These are phyloP conservation scores for Phialocephala subalpina DNA, from an alignment of 2,329 filamentous ascomycete genomes.

Conservation along the genomic window DNA sequence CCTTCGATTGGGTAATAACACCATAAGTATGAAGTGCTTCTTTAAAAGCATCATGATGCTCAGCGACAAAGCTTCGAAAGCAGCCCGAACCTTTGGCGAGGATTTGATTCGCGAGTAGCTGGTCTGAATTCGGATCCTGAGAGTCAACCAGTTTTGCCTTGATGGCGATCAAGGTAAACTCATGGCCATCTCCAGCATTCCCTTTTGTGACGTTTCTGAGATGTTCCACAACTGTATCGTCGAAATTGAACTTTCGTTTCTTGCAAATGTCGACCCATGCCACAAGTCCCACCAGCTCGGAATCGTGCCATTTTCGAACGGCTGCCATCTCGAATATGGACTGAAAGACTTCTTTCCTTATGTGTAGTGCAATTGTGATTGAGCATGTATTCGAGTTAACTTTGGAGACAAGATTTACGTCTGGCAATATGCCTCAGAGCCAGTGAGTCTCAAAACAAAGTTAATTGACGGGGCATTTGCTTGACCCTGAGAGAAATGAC, in stretches of 20 bases:
- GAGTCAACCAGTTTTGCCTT: background rate
- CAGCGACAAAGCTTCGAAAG: constrained; percentile 1
- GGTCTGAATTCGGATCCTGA: background rate
- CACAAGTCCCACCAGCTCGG: constrained; percentile 3
- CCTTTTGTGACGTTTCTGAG: background rate
- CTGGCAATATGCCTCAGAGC: too few relatives aligned
- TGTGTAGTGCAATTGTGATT: too few relatives aligned
- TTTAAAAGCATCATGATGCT: background rate
- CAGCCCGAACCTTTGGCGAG: background rate
- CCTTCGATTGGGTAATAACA: background rate
- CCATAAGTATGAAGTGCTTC: background rate
- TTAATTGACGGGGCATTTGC: background rate
- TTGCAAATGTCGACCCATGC: constrained; percentile 18
- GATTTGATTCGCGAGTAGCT: background rate
- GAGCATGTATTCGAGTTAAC: too few relatives aligned
- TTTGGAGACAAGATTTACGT: too few relatives aligned
- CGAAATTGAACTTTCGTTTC: constrained; percentile 1
- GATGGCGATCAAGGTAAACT: background rate
- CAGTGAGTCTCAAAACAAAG: too few relatives aligned
- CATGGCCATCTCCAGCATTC: background rate
- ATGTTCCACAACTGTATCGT: background rate
- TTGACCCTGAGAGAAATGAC: background rate
- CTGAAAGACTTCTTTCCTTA: background rate
- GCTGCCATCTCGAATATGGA: background rate
- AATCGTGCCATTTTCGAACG: background rate